Evolutionary conservation across 768 basidiomycete genomes (phyloP), one percentile per base, ranked within the genome.

Genomic region (Lactifluus volemus): DNA sequence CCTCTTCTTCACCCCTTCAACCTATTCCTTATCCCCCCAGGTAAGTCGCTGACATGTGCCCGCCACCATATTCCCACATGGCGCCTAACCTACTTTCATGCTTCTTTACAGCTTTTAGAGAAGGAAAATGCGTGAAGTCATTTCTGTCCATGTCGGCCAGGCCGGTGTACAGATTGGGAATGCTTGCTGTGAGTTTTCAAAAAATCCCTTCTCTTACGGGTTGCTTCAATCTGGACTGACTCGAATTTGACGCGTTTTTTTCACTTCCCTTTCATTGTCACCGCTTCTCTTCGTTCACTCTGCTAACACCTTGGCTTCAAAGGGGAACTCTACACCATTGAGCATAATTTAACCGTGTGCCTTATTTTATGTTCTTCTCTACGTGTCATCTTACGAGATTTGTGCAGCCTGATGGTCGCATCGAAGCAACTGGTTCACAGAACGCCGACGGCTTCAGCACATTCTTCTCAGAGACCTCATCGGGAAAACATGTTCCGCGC

Each of bases 311-410:
- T 17, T 21, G 32, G 4, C 68, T 73, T 70, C 32, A 30, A 73
- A 93, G 91, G 92, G 96, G 96, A 98, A 77, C 84, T 98, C 64
- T 99, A 99, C 80, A 97, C 94, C 71, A 86, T 97, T 69, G 97
- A 99, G 76, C 97, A 98, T 76, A 95, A 95, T 73, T 80, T 99
- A 62, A 95, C 89, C 74, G 96, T 97, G 74, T 77, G 87, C 59
- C 11, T 38, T 81, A 30, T 69, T 67, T 34, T 52, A 45, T 42
- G 61, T 39, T 34, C 6, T 63, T 17, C 42, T 38, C 54, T 15
- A 44, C 6, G 53, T 44, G 54, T 57, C 41, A 53, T 49, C 8
- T 60, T 58, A 62, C 67, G 66, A 73, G 62, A 65, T n/a, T 58
- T 32, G 39, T 67, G 17, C 68, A 98, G 96, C 92, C 95, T 66